Base-by-base conservation (phyloP, 805 yeast genomes). In the Blastobotrys muscicola region DNA sequence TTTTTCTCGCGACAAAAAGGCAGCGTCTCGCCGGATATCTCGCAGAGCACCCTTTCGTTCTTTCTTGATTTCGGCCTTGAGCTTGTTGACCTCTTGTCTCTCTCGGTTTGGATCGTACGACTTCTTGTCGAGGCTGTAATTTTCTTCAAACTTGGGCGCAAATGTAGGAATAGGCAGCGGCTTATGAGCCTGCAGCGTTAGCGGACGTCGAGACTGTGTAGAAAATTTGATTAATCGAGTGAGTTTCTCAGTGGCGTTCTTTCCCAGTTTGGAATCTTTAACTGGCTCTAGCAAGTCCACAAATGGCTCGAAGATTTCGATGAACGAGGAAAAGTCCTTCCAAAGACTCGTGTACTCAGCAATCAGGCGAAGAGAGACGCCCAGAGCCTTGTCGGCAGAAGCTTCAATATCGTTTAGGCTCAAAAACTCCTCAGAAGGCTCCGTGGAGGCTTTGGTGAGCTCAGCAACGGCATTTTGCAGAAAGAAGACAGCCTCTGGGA, bases 111-210 rank as follows among this genome's bases (percentile, higher is more conserved):
- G 75, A 61, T 90, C 96, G 62, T 86, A 83, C 7, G 94, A 84
- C 67, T 85, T 89, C 76, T 80, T 85, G 59, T 86, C 96, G 45
- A 96, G 95, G 67, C 89, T 90, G 75, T 81, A 92, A 70, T 87
- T 86, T 57, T 86, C 97, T 66, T 90, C 97, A 61, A 82, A 92
- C 65, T 84, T 80, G 51, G 99, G 99, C 32, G 87, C 82, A 56
- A 74, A 75, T 2, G 95, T 75, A 34, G 87, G 80, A 57, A 92
- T 83, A 2, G 95, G 83, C 44, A 92, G 59, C 16, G 94, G 86
- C 57, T 75, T 77, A 67, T 89, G 97, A 6, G 75, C 67, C 66
- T 92, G 99, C 49, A 92, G 71, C 11, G 77, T 68, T 54, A 92
- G 72, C 45, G 97, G 96, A 45, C 60, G 67, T 47, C 84, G 75